Conservation (phyloP, 2,329 filamentous ascomycete species). For the Colletotrichum gloeosporioides region DNA sequence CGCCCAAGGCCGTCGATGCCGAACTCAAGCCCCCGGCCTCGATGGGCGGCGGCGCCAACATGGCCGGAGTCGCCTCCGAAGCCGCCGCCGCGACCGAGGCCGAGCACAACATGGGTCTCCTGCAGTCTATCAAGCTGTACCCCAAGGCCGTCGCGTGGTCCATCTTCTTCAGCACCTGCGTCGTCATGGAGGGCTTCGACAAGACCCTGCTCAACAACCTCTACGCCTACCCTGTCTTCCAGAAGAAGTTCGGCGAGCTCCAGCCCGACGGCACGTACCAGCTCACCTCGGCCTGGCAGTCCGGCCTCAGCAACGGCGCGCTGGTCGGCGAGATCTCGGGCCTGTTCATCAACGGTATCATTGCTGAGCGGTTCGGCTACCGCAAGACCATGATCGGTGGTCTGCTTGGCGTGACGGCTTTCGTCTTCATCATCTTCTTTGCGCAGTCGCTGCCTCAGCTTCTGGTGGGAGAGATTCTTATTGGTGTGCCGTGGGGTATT, state of each 20-base stretch:
- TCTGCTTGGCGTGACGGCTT: slow-evolving; percentile 41
- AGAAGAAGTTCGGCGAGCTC: slow-evolving; percentile 41
- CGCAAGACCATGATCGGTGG: slow-evolving; percentile 52
- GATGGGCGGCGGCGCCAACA: neutral
- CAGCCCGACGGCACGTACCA: slow-evolving; percentile 45
- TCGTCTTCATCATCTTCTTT: slow-evolving; percentile 57
- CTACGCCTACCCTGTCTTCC: slow-evolving; percentile 31
- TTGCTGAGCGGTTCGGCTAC: slow-evolving; percentile 52
- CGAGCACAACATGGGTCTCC: slow-evolving; percentile 41
- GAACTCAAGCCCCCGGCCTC: neutral
- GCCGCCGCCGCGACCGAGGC: slow-evolving; percentile 43
- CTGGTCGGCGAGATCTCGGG: slow-evolving; percentile 56
- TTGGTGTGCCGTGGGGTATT: slow-evolving; percentile 51
- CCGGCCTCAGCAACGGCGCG: slow-evolving; percentile 53
- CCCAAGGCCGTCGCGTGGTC: slow-evolving; percentile 49
- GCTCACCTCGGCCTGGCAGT: slow-evolving; percentile 55
- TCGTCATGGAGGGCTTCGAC: slow-evolving; percentile 42
- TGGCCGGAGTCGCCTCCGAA: slow-evolving; percentile 21
- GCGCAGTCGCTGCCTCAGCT: slow-evolving; percentile 44
- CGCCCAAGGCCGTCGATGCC: neutral
- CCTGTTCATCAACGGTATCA: slow-evolving; percentile 51
- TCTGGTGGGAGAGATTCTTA: slow-evolving; percentile 49
- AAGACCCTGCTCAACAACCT: slow-evolving; percentile 20
- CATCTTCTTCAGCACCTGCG: slow-evolving; percentile 43
- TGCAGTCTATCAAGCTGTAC: slow-evolving; percentile 45